A percentile compares a stretch with the other conserved stretches of the same genome.
These are phyloP conservation scores for Eucalyptus melliodora DNA, from an alignment of 345 rosid genomes.

Conservation along the genomic window DNA sequence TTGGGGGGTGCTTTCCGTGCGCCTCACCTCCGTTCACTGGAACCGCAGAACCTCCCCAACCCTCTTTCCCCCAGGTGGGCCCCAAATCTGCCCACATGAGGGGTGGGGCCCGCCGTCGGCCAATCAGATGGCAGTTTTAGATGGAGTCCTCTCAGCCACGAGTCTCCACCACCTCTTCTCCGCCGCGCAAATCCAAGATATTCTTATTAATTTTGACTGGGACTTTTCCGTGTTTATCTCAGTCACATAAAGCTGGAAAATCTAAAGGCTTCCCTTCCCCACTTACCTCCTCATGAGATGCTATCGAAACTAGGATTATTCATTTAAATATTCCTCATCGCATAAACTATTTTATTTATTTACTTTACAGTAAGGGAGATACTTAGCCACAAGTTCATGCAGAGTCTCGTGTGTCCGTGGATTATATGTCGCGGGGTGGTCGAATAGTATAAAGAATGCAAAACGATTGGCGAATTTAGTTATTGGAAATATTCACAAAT, in stretches of 20 bases:
- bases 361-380: neutral
- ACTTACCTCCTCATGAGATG: neutral
- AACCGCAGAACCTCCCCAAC: neutral
- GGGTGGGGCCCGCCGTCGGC: neutral
- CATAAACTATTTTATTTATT: neutral
- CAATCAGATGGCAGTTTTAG: conserved; percentile 16
- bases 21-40: neutral
- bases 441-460: neutral
- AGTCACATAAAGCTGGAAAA: neutral
- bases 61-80: neutral
- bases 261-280: neutral
- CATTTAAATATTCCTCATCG: neutral
- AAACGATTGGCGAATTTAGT: neutral
- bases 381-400: neutral
- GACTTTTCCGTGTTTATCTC: neutral
- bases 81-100: neutral
- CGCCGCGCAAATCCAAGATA: conserved; percentile 21
- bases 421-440: neutral
- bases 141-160: conserved; percentile 35
- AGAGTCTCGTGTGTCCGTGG: neutral
- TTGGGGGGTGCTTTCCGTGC: neutral
- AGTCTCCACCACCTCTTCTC: conserved; percentile 1
- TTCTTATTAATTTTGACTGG: neutral
- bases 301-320: neutral
- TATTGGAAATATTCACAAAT: neutral